Percentiles rank a stretch among this genome's conserved stretches.
phyloP scores from a whole-genome alignment of 2,329 filamentous ascomycete genomes.

The Penicillium sp. region DNA sequence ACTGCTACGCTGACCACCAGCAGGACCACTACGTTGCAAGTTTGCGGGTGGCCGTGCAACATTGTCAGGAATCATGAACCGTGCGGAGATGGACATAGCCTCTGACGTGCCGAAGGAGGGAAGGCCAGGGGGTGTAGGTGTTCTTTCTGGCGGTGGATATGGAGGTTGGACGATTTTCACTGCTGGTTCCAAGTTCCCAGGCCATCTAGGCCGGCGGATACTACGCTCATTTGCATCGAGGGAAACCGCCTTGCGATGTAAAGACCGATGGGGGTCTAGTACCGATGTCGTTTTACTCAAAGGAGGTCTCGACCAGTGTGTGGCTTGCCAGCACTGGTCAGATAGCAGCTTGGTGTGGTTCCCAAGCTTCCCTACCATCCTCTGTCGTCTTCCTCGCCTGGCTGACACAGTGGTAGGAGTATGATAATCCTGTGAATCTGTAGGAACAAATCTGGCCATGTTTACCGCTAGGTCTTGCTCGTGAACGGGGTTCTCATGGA shows the following conservation, averaged over 20 bases:
- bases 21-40: background rate
- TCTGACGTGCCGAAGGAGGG: slow-evolving; percentile 46
- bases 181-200: slow-evolving; percentile 27
- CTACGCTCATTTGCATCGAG: slow-evolving; percentile 23
- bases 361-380: slow-evolving; percentile 14
- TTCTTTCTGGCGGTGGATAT: slow-evolving; percentile 40
- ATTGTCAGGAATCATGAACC: slow-evolving; percentile 21
- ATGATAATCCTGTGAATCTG: slow-evolving; percentile 7
- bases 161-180: slow-evolving; percentile 34
- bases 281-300: background rate
- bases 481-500: slow-evolving; percentile 17
- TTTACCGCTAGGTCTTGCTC: slow-evolving; percentile 29
- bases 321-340: slow-evolving; percentile 8
- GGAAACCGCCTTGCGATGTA: slow-evolving; percentile 27
- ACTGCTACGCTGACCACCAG: slow-evolving; percentile 5
- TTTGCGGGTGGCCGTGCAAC: slow-evolving; percentile 4
- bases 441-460: slow-evolving; percentile 31
- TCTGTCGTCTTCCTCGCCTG: background rate
- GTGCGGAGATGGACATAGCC: slow-evolving; percentile 36
- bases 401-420: background rate
- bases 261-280: background rate
- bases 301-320: background rate
- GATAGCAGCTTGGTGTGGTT: slow-evolving; percentile 23
- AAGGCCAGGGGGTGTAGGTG: slow-evolving; percentile 46
- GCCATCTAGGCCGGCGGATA: slow-evolving; percentile 20